Evolutionary conservation across 306 rosid genomes (phyloP).

Genomic region (Vigna hirtella): DNA sequence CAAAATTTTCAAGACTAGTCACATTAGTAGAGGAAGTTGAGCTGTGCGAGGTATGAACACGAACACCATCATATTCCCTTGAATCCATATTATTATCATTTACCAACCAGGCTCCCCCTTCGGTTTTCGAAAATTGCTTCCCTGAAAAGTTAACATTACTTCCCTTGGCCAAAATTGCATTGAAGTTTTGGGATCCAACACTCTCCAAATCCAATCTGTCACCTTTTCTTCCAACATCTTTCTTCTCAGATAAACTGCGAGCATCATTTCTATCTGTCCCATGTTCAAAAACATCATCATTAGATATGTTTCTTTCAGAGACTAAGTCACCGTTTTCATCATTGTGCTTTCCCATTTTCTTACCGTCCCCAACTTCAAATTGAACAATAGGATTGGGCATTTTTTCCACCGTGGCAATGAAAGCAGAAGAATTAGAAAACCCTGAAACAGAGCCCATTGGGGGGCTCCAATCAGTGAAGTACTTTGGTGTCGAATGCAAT

Average conservation of each 20-base stretch:
- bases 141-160: constrained; percentile 42
- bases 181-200: constrained; percentile 44
- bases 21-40: constrained; percentile 45
- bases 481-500: constrained; percentile 54
- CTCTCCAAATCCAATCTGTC: constrained; percentile 40
- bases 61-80: constrained; percentile 44
- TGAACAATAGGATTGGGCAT: constrained; percentile 39
- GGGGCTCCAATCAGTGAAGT: constrained; percentile 56
- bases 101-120: constrained; percentile 40
- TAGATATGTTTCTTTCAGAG: background rate
- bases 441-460: constrained; percentile 51
- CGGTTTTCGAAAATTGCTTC: constrained; percentile 50
- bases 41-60: constrained; percentile 30
- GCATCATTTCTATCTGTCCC: constrained; percentile 28
- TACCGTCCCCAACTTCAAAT: constrained; percentile 38
- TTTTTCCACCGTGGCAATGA: constrained; percentile 40
- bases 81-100: constrained; percentile 36
- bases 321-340: constrained; percentile 36
- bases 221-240: constrained; percentile 35
- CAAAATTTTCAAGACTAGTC: constrained; percentile 39
- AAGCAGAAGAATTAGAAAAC: constrained; percentile 44
- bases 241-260: constrained; percentile 43
- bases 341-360: constrained; percentile 24
- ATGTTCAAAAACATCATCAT: constrained; percentile 41
- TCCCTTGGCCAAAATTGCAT: constrained; percentile 42